These are phyloP conservation scores for Talaromyces sp. DNA, from an alignment of 2,329 filamentous ascomycete genomes.

Conservation along the genomic window DNA sequence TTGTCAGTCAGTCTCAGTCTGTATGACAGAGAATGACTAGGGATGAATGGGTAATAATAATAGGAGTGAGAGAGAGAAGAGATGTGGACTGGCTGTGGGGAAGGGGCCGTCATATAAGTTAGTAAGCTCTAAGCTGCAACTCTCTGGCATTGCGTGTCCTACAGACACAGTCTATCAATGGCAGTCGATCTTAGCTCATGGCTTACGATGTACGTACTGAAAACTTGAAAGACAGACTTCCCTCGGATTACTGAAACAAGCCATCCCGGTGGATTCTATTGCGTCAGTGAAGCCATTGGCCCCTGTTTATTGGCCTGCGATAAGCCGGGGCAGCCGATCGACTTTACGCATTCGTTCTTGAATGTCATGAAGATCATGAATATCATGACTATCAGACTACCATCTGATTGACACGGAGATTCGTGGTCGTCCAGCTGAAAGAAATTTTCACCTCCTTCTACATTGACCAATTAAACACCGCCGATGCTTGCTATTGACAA, in stretches of 20 bases:
- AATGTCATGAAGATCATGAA: background rate
- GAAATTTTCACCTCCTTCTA: background rate
- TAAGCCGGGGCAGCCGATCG: background rate
- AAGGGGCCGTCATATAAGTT: background rate
- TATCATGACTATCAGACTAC: background rate
- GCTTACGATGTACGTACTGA: too few species aligned
- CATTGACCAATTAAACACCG: background rate
- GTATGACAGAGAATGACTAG: background rate
- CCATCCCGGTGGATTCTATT: constrained; percentile 15
- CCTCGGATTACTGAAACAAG: constrained; percentile 9
- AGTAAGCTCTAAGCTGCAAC: too few species aligned
- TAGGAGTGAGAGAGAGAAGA: background rate
- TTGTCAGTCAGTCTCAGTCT: background rate
- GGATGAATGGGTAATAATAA: background rate
- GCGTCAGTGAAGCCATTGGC: background rate
- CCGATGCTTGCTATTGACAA: background rate
- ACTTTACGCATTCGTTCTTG: background rate
- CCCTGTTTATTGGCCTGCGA: background rate
- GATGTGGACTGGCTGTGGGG: background rate
- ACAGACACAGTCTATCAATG: too few species aligned
- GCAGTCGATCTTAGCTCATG: too few species aligned
- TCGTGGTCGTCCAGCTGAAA: background rate
- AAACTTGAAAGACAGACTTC: too few species aligned
- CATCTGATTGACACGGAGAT: background rate
- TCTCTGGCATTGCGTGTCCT: too few species aligned